phyloP scores from a whole-genome alignment of 306 rosid genomes.

The Begonia loranthoides region DNA sequence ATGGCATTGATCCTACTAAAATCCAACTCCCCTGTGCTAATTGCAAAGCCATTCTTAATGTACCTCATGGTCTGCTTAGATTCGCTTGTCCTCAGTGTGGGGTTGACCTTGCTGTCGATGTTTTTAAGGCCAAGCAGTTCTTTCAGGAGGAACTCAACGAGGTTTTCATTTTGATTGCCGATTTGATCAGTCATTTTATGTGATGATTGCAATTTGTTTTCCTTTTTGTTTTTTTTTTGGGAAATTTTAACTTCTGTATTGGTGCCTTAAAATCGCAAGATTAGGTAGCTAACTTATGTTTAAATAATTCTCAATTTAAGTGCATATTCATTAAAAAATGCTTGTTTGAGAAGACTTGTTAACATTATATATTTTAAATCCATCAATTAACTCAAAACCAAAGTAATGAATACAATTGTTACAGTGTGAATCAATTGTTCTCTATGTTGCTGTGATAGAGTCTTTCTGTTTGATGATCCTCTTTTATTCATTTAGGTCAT shows the following conservation, averaged over 20 bases:
- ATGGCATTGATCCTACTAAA: slow-evolving; percentile 93
- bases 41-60: slow-evolving; percentile 89
- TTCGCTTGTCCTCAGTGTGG: slow-evolving; percentile 82
- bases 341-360: too few species aligned
- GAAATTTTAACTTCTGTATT: not conserved
- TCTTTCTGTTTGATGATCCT: too few species aligned
- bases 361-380: too few species aligned
- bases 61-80: slow-evolving; percentile 75
- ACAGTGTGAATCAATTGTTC: too few species aligned
- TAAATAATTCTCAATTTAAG: too few species aligned
- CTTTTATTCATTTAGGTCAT: too few species aligned
- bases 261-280: not conserved
- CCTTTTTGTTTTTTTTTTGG: not conserved
- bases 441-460: too few species aligned
- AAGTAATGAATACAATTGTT: too few species aligned
- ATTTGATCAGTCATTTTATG: not conserved
- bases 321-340: too few species aligned
- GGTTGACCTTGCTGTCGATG: slow-evolving; percentile 81
- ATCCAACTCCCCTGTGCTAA: slow-evolving; percentile 91
- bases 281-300: too few species aligned
- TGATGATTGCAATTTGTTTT: too few species aligned
- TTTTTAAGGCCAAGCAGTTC: slow-evolving; percentile 31
- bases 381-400: too few species aligned
- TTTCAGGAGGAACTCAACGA: slow-evolving; percentile 48
- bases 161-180: slow-evolving; percentile 13